These are phyloP conservation scores for Mucor piriformis DNA, from an alignment of 371 early-diverging fungal genomes.

Conservation along the genomic window DNA sequence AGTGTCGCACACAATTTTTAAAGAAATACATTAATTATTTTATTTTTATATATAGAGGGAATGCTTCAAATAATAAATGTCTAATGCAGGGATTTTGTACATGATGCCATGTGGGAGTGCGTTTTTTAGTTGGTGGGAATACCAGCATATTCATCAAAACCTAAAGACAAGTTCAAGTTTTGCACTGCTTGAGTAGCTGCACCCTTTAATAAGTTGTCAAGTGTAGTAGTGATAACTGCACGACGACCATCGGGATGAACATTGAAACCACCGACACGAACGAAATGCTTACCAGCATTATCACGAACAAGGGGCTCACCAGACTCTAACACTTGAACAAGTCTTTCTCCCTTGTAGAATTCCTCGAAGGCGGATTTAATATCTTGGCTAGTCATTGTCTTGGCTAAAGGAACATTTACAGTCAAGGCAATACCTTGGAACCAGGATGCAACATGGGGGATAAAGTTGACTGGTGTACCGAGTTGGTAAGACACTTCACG, in stretches of 20 bases:
- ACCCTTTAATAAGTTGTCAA: constrained; percentile 95
- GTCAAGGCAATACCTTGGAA: constrained; percentile 95
- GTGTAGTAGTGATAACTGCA: constrained; percentile 89
- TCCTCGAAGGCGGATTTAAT: constrained; percentile 71
- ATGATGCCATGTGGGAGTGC: too few species aligned
- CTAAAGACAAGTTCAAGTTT: constrained; percentile 79
- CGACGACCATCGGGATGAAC: constrained; percentile 81
- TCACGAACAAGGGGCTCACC: constrained; percentile 86
- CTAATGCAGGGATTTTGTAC: background rate
- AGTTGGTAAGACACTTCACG: constrained; percentile 86
- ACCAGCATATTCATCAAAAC: constrained; percentile 82
- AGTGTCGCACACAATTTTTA: background rate
- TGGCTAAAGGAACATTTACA: constrained; percentile 79
- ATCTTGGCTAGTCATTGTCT: constrained; percentile 65
- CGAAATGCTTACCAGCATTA: constrained; percentile 84
- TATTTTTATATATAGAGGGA: background rate
- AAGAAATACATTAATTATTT: background rate
- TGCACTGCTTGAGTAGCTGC: constrained; percentile 97
- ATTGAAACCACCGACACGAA: constrained; percentile 90
- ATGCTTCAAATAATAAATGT: background rate
- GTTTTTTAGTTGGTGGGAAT: constrained; percentile 69
- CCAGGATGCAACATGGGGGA: constrained; percentile 91
- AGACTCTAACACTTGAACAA: constrained; percentile 76
- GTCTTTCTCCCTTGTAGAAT: constrained; percentile 75
- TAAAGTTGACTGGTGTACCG: constrained; percentile 68